phyloP scores from a whole-genome alignment of 2,329 filamentous ascomycete species.

The Phyllosticta citriasiana region DNA sequence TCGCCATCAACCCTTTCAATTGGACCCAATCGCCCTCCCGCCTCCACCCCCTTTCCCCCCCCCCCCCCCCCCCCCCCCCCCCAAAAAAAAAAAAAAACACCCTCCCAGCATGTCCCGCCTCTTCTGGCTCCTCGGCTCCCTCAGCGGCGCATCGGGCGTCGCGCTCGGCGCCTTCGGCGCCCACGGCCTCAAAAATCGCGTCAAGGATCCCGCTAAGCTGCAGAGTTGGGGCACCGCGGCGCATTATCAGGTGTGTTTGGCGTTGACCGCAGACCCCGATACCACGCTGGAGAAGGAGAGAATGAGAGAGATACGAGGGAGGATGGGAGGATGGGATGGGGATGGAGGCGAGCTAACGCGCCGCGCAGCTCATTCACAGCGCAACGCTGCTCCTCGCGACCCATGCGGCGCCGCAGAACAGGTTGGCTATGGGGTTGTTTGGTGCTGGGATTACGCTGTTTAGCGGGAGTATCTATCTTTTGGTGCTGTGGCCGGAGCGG shows the following conservation, averaged over 20 bases:
- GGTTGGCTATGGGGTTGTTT: constrained; percentile 48
- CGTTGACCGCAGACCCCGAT: not conserved
- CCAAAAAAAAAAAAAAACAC: not conserved
- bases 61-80: no score
- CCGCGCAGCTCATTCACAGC: constrained; percentile 50
- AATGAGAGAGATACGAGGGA: not conserved
- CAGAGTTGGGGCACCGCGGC: constrained; percentile 56
- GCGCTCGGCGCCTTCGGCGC: constrained; percentile 57
- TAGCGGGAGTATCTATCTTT: constrained; percentile 54
- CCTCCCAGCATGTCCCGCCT: constrained; percentile 25
- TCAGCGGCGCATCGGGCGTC: constrained; percentile 54
- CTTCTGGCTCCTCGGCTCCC: constrained; percentile 53
- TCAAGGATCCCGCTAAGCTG: constrained; percentile 48
- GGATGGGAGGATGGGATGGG: not conserved
- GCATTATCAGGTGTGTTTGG: constrained; percentile 49
- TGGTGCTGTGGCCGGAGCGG: constrained; percentile 51
- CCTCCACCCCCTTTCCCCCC: no score
- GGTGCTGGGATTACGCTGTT: constrained; percentile 59
- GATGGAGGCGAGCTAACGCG: not conserved
- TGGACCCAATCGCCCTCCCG: no score
- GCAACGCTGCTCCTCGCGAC: constrained; percentile 45
- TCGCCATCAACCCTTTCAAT: no score
- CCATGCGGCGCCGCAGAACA: constrained; percentile 43
- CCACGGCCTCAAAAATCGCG: constrained; percentile 53
- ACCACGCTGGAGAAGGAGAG: not conserved